A percentile compares a stretch with the other conserved stretches of the same genome.
phyloP scores from a whole-genome alignment of 345 rosid genomes.

The Raphanus raphanistrum region DNA sequence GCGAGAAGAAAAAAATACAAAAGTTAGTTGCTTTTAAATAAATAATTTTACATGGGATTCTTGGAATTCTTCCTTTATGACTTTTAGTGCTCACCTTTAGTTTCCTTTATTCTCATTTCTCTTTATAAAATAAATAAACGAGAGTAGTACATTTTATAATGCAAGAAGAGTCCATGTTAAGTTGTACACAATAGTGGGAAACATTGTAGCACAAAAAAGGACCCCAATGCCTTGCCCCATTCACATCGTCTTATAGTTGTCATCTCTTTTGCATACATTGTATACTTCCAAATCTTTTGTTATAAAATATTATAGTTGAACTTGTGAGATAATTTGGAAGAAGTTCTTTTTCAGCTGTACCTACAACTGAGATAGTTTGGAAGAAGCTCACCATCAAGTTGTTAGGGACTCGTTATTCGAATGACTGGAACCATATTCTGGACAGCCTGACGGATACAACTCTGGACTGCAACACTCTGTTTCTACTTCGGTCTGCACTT shows the following conservation, averaged over 20 bases:
- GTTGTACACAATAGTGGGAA: conserved; percentile 45
- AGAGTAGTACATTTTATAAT: conserved; percentile 35
- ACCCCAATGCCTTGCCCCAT: conserved; percentile 37
- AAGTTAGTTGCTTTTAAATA: conserved; percentile 34
- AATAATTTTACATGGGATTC: conserved; percentile 39
- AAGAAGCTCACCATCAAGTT: too few relatives aligned
- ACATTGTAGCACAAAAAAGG: conserved; percentile 43
- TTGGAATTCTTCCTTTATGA: conserved; percentile 4
- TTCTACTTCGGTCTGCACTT: too few relatives aligned
- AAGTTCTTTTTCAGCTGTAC: too few relatives aligned
- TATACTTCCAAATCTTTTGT: conserved; percentile 8
- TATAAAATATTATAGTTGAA: neutral
- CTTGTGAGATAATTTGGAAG: neutral
- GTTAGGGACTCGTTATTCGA: too few relatives aligned
- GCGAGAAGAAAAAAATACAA: conserved; percentile 7
- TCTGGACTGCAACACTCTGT: too few relatives aligned
- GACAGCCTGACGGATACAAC: too few relatives aligned
- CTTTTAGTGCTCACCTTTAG: conserved; percentile 32
- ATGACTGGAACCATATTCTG: too few relatives aligned
- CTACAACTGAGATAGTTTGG: too few relatives aligned
- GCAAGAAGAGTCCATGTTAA: conserved; percentile 37
- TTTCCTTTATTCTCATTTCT: conserved; percentile 16
- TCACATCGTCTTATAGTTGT: conserved; percentile 41
- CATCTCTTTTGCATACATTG: conserved; percentile 27
- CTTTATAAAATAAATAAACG: conserved; percentile 15